Evolutionary conservation across 352 stramenopile genomes (phyloP).

Genomic region (Pythium sukuiense): DNA sequence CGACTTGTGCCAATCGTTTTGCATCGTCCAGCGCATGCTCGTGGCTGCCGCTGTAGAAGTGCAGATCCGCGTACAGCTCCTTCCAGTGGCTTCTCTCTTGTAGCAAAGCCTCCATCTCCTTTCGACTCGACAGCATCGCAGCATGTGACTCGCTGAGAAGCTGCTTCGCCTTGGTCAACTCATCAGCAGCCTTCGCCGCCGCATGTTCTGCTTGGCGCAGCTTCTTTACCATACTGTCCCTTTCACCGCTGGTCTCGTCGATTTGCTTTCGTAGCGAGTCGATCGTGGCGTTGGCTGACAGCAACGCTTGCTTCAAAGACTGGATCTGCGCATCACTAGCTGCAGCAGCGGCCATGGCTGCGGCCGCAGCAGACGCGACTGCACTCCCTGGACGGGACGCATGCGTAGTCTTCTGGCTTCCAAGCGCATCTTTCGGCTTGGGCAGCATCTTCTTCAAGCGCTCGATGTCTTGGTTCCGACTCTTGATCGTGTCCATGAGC

Average conservation of each 20-base stretch:
- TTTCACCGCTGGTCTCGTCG: conserved; percentile 36
- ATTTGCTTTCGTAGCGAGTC: conserved; percentile 43
- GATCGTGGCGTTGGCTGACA: conserved; percentile 34
- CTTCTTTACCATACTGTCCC: conserved; percentile 31
- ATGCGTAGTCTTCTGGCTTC: not conserved
- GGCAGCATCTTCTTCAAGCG: conserved; percentile 56
- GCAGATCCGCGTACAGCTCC: conserved; percentile 40
- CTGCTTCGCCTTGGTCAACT: conserved; percentile 43
- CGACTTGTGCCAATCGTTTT: conserved; percentile 33
- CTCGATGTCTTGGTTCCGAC: conserved; percentile 41
- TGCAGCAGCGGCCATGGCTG: not conserved
- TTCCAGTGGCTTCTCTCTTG: conserved; percentile 41
- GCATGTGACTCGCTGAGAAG: conserved; percentile 51
- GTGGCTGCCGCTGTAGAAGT: conserved; percentile 38
- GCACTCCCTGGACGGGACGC: conserved; percentile 8
- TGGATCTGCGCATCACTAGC: conserved; percentile 34
- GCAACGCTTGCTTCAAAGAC: conserved; percentile 48
- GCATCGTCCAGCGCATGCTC: conserved; percentile 38
- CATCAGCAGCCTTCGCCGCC: conserved; percentile 32
- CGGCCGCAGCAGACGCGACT: not conserved
- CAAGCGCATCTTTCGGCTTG: conserved; percentile 16
- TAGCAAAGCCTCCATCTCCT: conserved; percentile 30
- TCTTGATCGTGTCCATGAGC: conserved; percentile 49
- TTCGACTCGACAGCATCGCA: conserved; percentile 39
- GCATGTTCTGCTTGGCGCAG: conserved; percentile 37